phyloP scores from a whole-genome alignment of 495 filamentous ascomycete species.

The Cladorrhinum samala region DNA sequence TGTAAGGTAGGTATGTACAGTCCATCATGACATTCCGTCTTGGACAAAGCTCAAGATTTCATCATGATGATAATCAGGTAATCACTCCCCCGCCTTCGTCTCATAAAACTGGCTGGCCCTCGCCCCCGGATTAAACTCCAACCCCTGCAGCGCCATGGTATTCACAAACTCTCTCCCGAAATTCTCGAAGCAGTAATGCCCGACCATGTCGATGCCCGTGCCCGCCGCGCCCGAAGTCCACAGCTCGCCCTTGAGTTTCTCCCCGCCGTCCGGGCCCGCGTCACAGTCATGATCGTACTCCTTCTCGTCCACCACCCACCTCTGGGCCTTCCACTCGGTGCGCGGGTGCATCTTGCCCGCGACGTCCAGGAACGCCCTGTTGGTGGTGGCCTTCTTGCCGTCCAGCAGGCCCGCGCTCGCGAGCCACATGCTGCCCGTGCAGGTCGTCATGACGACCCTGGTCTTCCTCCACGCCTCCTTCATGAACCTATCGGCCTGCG shows the following conservation, averaged over 20 bases:
- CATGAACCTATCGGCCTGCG: constrained; percentile 16
- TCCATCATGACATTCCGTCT: too few species aligned
- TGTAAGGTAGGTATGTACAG: too few species aligned
- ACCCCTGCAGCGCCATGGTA: constrained; percentile 8
- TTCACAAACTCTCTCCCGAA: constrained; percentile 19
- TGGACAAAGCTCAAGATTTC: too few species aligned
- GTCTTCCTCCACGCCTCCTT: constrained; percentile 21
- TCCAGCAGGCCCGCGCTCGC: constrained; percentile 16
- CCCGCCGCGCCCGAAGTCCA: constrained; percentile 23
- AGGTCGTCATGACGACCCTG: constrained; percentile 21
- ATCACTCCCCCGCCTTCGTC: not conserved
- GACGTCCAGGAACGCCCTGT: constrained; percentile 7
- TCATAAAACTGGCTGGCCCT: constrained; percentile 13
- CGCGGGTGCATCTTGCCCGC: constrained; percentile 11
- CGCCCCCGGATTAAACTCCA: constrained; percentile 15
- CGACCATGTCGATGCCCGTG: constrained; percentile 23
- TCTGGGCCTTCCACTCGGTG: constrained; percentile 17
- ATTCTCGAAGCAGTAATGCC: constrained; percentile 17
- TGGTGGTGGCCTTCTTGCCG: constrained; percentile 16
- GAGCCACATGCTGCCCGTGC: constrained; percentile 20
- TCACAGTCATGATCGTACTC: constrained; percentile 2
- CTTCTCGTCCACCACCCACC: constrained; percentile 23
- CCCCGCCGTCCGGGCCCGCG: too few species aligned
- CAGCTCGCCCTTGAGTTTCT: constrained; percentile 21
- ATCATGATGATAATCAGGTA: too few species aligned